Percentiles rank a stretch among this genome's conserved stretches.
phyloP scores from a whole-genome alignment of 352 stramenopile species.

The Halophytophthora batemanensis region DNA sequence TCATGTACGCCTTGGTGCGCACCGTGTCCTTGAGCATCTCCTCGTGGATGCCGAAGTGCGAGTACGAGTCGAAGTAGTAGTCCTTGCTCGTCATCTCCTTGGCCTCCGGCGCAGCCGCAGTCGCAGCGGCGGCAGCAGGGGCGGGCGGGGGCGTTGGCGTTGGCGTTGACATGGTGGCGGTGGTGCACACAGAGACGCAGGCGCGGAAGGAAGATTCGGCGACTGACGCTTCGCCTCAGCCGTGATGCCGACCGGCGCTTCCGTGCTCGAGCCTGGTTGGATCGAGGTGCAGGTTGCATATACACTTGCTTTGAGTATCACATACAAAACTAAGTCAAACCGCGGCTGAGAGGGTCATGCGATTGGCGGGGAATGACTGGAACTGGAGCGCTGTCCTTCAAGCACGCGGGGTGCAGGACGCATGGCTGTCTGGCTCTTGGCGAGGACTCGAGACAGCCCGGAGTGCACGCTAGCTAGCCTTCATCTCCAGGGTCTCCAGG shows the following conservation, averaged over 20 bases:
- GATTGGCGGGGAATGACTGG: background rate
- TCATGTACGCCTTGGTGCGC: conserved; percentile 96
- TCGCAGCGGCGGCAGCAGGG: conserved; percentile 9
- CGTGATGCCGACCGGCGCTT: conserved; percentile 13
- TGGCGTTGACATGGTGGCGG: conserved; percentile 28
- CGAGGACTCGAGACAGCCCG: no score
- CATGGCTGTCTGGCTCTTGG: no score
- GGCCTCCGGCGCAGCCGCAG: conserved; percentile 7
- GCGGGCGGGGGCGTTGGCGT: conserved; percentile 22
- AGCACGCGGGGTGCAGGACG: background rate
- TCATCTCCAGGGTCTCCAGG: no score
- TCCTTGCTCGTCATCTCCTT: conserved; percentile 91
- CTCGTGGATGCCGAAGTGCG: conserved; percentile 98
- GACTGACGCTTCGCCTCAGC: conserved; percentile 13
- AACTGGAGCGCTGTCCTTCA: background rate
- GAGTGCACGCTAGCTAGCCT: no score
- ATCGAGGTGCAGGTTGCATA: background rate
- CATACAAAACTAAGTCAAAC: background rate
- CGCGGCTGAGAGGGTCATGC: background rate
- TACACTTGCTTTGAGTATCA: background rate
- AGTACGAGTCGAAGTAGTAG: conserved; percentile 99
- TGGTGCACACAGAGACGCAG: background rate
- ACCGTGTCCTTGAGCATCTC: conserved; percentile 98
- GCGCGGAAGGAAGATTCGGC: conserved; percentile 3
- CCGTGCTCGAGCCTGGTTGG: background rate